Evolutionary conservation across 306 rosid species (phyloP).

Genomic region (Pueraria montana): DNA sequence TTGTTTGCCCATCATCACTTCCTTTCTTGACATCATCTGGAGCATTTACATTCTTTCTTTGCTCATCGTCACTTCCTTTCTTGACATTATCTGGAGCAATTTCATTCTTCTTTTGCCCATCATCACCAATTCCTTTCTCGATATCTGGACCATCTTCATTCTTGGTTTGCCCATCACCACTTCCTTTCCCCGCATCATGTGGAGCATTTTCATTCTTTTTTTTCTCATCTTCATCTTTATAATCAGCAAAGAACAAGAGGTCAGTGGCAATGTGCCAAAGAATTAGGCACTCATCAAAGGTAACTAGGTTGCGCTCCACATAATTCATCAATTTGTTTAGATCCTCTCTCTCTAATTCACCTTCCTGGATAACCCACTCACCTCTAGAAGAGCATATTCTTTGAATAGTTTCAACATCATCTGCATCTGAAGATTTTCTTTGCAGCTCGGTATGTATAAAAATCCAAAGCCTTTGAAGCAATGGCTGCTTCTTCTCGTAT

Average conservation of each 20-base stretch:
- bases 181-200: no score
- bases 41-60: not conserved
- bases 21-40: not conserved
- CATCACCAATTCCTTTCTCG: no score
- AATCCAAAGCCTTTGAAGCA: not conserved
- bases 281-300: conserved; percentile 36
- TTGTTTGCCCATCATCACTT: not conserved
- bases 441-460: conserved; percentile 37
- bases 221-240: not conserved
- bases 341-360: not conserved
- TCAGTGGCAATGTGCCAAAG: conserved; percentile 53
- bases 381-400: conserved; percentile 42
- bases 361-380: conserved; percentile 11
- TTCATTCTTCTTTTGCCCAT: not conserved
- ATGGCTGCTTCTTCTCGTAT: not conserved
- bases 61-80: not conserved
- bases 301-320: not conserved
- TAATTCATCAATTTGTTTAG: not conserved
- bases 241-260: not conserved
- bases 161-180: not conserved
- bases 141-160: not conserved
- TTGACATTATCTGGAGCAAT: not conserved
- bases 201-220: not conserved
- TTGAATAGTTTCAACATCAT: conserved; percentile 4
- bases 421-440: conserved; percentile 7